A percentile compares a stretch with the other conserved stretches of the same genome.
Conservation (phyloP, 352 stramenopile genomes). For the Pythium phragmitis region DNA sequence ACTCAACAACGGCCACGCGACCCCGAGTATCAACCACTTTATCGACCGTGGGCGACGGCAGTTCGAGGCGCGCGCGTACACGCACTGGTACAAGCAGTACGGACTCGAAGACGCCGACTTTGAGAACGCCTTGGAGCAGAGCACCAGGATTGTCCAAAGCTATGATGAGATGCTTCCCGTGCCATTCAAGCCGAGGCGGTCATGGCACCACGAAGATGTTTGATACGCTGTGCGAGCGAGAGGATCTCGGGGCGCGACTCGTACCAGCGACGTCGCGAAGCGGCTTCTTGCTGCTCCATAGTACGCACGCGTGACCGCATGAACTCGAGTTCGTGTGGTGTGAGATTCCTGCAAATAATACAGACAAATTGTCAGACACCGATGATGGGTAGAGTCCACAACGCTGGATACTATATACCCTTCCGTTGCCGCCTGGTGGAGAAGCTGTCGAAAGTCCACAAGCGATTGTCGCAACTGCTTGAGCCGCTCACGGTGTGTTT, state of each 20-base stretch:
- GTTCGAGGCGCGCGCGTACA: slow-evolving; percentile 45
- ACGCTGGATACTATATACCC: slow-evolving; percentile 11
- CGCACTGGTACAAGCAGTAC: slow-evolving; percentile 64
- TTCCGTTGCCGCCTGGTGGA: slow-evolving; percentile 20
- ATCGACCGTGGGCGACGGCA: slow-evolving; percentile 47
- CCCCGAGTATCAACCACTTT: slow-evolving; percentile 36
- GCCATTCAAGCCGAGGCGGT: not conserved
- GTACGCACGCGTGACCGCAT: slow-evolving; percentile 18
- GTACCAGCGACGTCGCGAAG: slow-evolving; percentile 17
- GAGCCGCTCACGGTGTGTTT: slow-evolving; percentile 11
- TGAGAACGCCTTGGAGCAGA: slow-evolving; percentile 41
- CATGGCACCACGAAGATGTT: slow-evolving; percentile 5
- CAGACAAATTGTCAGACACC: not conserved
- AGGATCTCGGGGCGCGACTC: slow-evolving; percentile 27
- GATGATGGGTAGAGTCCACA: not conserved
- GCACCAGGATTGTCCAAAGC: slow-evolving; percentile 34
- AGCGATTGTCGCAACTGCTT: slow-evolving; percentile 29
- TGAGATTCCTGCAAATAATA: slow-evolving; percentile 5
- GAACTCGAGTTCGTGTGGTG: slow-evolving; percentile 8
- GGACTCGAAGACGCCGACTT: slow-evolving; percentile 55
- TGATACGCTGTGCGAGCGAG: slow-evolving; percentile 29
- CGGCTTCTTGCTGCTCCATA: slow-evolving; percentile 27
- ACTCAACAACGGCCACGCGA: slow-evolving; percentile 54
- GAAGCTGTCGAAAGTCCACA: slow-evolving; percentile 17
- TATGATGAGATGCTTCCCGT: slow-evolving; percentile 31